These are phyloP conservation scores for Aaosphaeria arxii DNA, from an alignment of 2,329 filamentous ascomycete species.

Conservation along the genomic window DNA sequence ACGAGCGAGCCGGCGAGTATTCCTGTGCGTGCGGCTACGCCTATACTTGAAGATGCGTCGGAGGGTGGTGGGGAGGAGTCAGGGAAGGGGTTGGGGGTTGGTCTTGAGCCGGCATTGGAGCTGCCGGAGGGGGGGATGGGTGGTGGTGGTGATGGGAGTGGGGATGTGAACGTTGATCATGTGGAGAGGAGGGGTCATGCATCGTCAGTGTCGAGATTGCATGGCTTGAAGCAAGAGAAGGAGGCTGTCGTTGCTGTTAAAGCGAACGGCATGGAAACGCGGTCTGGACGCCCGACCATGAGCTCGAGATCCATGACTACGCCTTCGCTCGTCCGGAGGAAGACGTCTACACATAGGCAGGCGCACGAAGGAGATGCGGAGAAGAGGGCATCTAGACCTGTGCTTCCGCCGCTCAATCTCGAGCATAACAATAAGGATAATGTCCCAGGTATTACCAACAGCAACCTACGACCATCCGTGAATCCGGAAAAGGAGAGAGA, in stretches of 20 bases:
- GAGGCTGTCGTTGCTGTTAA: slow-evolving; percentile 28
- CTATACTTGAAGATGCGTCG: slow-evolving; percentile 33
- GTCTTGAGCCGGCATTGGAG: slow-evolving; percentile 18
- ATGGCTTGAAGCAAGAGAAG: slow-evolving; percentile 15
- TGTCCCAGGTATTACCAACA: neutral
- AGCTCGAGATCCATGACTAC: slow-evolving; percentile 35
- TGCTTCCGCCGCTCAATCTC: slow-evolving; percentile 32
- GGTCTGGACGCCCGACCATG: slow-evolving; percentile 26
- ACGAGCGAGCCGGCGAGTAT: slow-evolving; percentile 54
- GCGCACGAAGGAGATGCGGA: slow-evolving; percentile 19
- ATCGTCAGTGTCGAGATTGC: slow-evolving; percentile 2
- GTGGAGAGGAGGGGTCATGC: slow-evolving; percentile 6
- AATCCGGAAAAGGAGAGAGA: slow-evolving; percentile 28
- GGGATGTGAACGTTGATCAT: neutral
- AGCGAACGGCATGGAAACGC: slow-evolving; percentile 15
- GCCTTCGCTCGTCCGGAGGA: slow-evolving; percentile 37
- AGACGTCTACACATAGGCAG: slow-evolving; percentile 28
- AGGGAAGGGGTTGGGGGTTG: slow-evolving; percentile 14
- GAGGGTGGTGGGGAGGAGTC: slow-evolving; percentile 13
- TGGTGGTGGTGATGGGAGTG: neutral
- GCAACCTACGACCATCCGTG: slow-evolving; percentile 26
- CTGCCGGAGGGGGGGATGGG: slow-evolving; percentile 2
- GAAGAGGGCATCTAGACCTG: slow-evolving; percentile 12
- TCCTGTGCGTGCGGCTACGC: slow-evolving; percentile 45
- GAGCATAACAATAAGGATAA: slow-evolving; percentile 32